Base-by-base conservation (phyloP, 2,329 filamentous ascomycete genomes). In the Fusarium pseudonygamai region DNA sequence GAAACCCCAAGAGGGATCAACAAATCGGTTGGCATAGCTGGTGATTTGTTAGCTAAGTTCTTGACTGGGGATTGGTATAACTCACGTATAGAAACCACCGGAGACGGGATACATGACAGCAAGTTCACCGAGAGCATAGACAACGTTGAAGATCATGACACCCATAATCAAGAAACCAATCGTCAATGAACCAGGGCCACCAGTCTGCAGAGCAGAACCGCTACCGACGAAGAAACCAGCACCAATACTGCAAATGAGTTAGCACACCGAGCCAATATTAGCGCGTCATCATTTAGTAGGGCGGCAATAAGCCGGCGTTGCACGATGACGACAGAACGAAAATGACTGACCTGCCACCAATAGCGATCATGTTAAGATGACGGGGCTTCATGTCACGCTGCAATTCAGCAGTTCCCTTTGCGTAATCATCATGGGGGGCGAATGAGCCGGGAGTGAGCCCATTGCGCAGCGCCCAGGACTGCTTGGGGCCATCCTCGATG, bases 211-310 rank as follows among this genome's bases (percentile, higher is more conserved):
- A 18, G 90, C 81, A 62, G 87, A 87, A 70, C 82, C 79, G 67
- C 88, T 88, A 76, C 88, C 88, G 70, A 90, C 88, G 80, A 90
- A 90, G 84, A 90, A 89, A 81, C 88, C 88, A 68, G 88, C 88
- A 78, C 88, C 88, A 50, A 90, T 90, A 70, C 72, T 74, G 18
- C 5, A 32, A 26, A 7, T 7, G 11, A 18, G 52, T 75, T 36
- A 75, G 69, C 15, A 56, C 46, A 34, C 20, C n/a, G 4, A 4
- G 7, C 12, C 24, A 20, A 28, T 4, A 5, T 16, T 30, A 10
- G 45, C 22, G 26, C 34, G 47, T 60, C 67, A 66, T 55, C 36
- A 20, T 43, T 37, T 45, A 30, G 39, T 7, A 46, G 16, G 34
- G 32, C 53, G 60, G 60, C 30, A 60, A 66, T 70, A 65, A 66